Evolutionary conservation across 345 rosid genomes (phyloP).

Genomic region (Lepidium sativum): DNA sequence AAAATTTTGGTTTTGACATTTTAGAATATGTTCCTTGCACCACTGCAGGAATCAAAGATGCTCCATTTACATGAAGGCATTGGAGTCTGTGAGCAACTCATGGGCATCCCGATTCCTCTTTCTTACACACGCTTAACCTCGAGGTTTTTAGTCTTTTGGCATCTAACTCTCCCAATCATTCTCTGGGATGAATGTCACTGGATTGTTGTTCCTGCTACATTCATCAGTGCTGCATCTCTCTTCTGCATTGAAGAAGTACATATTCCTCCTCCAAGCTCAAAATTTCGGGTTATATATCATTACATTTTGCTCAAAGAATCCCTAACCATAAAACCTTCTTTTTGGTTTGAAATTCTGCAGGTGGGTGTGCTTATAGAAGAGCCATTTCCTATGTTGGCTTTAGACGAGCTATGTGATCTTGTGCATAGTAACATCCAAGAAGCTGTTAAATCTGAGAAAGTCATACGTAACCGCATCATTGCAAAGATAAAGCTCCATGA

Average conservation of each 20-base stretch:
- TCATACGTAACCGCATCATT: conserved; percentile 38
- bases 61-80: conserved; percentile 78
- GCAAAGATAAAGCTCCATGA: conserved; percentile 40
- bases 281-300: not conserved
- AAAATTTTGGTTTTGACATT: not conserved
- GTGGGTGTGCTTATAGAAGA: conserved; percentile 97
- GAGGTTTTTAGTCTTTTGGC: conserved; percentile 92
- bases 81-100: conserved; percentile 70
- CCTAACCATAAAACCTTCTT: not conserved
- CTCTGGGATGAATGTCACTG: conserved; percentile 98
- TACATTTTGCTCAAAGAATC: not conserved
- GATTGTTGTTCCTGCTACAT: conserved; percentile 95
- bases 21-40: not conserved
- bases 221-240: conserved; percentile 83
- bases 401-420: conserved; percentile 67
- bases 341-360: conserved; percentile 31
- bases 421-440: conserved; percentile 51
- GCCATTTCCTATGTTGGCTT: conserved; percentile 84
- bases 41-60: conserved; percentile 57
- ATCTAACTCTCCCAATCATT: conserved; percentile 80
- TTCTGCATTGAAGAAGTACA: conserved; percentile 91
- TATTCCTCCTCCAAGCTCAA: not conserved
- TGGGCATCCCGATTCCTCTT: conserved; percentile 86
- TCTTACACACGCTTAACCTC: conserved; percentile 92
- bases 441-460: conserved; percentile 47